A percentile compares a stretch with the other conserved stretches of the same genome.
phyloP scores from a whole-genome alignment of 208 protist species.

The Leishmania major region DNA sequence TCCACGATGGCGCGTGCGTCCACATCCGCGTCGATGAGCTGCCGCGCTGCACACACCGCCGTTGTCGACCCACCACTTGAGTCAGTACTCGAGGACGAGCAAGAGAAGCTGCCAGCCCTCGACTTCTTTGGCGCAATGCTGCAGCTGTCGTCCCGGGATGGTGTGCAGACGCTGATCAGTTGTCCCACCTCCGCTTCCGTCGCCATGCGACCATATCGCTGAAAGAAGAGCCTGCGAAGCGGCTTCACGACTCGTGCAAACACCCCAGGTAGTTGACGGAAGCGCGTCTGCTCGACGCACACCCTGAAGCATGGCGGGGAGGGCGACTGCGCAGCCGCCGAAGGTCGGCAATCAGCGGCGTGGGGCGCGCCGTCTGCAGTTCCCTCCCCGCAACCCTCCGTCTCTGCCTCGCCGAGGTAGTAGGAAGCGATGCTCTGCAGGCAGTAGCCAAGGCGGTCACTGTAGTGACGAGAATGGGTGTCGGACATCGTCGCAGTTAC shows the following conservation, averaged over 20 bases:
- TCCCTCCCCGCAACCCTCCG: background rate
- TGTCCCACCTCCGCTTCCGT: conserved; percentile 51
- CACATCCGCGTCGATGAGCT: conserved; percentile 9
- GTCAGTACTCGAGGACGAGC: background rate
- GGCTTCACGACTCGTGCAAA: conserved; percentile 53
- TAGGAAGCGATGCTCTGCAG: conserved; percentile 36
- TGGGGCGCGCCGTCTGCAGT: background rate
- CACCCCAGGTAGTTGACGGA: conserved; percentile 44
- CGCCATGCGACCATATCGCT: conserved; percentile 49
- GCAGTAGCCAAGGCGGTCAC: conserved; percentile 39
- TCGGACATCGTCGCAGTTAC: background rate
- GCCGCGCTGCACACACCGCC: background rate
- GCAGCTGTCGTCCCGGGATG: background rate
- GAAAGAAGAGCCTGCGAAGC: conserved; percentile 59
- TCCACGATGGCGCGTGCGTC: background rate
- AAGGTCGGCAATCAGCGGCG: background rate
- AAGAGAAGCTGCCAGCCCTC: background rate
- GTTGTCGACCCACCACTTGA: background rate
- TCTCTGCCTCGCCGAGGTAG: conserved; percentile 28
- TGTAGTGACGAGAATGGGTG: conserved; percentile 25
- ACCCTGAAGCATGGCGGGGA: background rate
- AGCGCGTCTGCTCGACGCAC: conserved; percentile 6
- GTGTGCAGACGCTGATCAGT: conserved; percentile 17
- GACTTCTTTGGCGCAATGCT: background rate
- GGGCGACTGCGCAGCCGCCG: background rate